phyloP scores from a whole-genome alignment of 371 early-diverging fungal species.

The Zychaea mexicana region DNA sequence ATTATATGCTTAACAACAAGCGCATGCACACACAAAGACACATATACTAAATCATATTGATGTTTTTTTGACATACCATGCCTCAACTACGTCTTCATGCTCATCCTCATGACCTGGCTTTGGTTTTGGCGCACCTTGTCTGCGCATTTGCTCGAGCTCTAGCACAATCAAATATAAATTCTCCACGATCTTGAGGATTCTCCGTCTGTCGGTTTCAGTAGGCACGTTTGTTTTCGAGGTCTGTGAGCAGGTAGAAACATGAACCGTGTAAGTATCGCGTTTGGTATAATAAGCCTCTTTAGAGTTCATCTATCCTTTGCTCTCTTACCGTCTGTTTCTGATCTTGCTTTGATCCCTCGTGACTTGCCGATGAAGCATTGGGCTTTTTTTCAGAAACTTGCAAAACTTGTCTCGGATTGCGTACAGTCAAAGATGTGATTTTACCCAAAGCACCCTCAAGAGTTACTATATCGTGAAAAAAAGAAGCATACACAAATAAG shows the following conservation, averaged over 20 bases:
- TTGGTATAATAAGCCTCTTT: too few relatives aligned
- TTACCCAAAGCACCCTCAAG: constrained; percentile 96
- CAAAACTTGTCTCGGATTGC: constrained; percentile 87
- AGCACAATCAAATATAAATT: constrained; percentile 76
- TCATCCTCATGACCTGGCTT: constrained; percentile 52
- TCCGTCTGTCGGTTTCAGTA: constrained; percentile 51
- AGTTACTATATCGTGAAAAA: constrained; percentile 54
- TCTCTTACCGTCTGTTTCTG: neutral
- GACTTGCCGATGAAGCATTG: neutral
- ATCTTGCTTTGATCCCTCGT: neutral
- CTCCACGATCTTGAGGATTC: constrained; percentile 76
- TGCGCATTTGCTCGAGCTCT: constrained; percentile 80
- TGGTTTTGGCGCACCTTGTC: constrained; percentile 60
- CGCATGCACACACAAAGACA: constrained; percentile 3
- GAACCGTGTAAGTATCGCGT: too few relatives aligned
- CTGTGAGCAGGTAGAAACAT: too few relatives aligned
- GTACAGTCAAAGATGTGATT: constrained; percentile 84
- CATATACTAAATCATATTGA: neutral
- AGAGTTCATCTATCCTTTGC: too few relatives aligned
- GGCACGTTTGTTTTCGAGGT: constrained; percentile 9
- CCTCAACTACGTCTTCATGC: constrained; percentile 55
- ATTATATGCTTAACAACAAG: too few relatives aligned
- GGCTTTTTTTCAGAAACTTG: constrained; percentile 58
- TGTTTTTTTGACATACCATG: constrained; percentile 45
- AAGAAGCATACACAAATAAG: neutral